These are phyloP conservation scores for Quaeritorhiza haematococci DNA, from an alignment of 371 early-diverging fungal genomes.

Conservation along the genomic window DNA sequence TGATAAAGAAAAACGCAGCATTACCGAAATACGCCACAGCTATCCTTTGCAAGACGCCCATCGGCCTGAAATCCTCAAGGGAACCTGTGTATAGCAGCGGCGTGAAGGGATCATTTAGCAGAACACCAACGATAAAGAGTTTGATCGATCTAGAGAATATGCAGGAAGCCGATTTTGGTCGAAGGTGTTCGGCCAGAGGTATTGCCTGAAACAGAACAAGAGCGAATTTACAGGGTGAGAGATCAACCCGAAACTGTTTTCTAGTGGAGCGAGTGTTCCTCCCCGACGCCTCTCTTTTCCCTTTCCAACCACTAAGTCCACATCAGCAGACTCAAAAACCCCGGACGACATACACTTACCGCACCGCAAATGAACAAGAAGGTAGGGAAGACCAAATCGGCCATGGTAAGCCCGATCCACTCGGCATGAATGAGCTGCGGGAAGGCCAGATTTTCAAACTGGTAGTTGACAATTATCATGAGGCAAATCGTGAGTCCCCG, in stretches of 20 bases:
- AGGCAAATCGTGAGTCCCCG: constrained; percentile 39
- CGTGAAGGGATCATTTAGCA: constrained; percentile 28
- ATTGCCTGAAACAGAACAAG: constrained; percentile 25
- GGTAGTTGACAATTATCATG: constrained; percentile 50
- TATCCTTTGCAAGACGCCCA: constrained; percentile 38
- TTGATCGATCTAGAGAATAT: constrained; percentile 29
- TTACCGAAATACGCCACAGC: constrained; percentile 14
- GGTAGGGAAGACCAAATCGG: constrained; percentile 48
- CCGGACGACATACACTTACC: no score
- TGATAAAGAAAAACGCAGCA: not conserved
- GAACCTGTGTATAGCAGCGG: constrained; percentile 8
- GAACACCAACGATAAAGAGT: constrained; percentile 33
- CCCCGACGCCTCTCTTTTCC: no score
- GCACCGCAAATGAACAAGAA: constrained; percentile 47
- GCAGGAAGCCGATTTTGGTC: not conserved
- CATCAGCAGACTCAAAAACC: no score
- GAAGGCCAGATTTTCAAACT: constrained; percentile 26
- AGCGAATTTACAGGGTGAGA: no score
- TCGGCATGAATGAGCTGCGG: constrained; percentile 29
- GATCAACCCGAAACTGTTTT: no score
- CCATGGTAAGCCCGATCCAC: constrained; percentile 46
- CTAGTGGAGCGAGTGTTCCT: no score
- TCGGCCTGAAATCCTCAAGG: constrained; percentile 18
- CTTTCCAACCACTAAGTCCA: no score
- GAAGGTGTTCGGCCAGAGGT: constrained; percentile 32